Evolutionary conservation across 2,329 filamentous ascomycete genomes (phyloP).

Genomic region (Alternaria brassicae): DNA sequence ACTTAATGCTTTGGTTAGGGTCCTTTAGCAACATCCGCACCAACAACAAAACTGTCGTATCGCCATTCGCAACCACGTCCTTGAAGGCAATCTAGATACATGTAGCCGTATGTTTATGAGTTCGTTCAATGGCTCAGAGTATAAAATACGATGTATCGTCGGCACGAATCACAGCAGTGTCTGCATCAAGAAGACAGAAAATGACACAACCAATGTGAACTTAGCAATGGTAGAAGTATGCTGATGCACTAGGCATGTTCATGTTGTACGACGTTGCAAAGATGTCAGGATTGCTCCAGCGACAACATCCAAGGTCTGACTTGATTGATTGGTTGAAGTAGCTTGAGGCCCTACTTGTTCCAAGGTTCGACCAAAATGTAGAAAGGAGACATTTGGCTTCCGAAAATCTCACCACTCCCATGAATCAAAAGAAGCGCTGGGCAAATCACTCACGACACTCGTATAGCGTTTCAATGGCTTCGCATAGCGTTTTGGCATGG

Average conservation of each 20-base stretch:
- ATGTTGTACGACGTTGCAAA: background rate
- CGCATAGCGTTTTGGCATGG: fast-evolving
- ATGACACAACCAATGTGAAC: background rate
- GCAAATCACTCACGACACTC: background rate
- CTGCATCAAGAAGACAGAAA: background rate
- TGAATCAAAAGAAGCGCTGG: background rate
- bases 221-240: background rate
- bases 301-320: background rate
- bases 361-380: background rate
- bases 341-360: too few relatives aligned
- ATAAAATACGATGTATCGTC: background rate
- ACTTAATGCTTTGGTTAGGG: background rate
- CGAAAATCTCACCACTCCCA: background rate
- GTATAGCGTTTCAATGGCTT: background rate
- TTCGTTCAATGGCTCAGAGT: background rate
- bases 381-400: background rate
- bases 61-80: background rate
- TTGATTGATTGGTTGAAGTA: too few relatives aligned
- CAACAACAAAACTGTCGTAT: background rate
- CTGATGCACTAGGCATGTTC: background rate
- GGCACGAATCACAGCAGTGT: background rate
- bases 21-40: background rate
- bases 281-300: background rate
- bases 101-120: background rate
- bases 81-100: background rate